Base-by-base conservation (phyloP, 768 basidiomycete species). In the Psilocybe sp. region DNA sequence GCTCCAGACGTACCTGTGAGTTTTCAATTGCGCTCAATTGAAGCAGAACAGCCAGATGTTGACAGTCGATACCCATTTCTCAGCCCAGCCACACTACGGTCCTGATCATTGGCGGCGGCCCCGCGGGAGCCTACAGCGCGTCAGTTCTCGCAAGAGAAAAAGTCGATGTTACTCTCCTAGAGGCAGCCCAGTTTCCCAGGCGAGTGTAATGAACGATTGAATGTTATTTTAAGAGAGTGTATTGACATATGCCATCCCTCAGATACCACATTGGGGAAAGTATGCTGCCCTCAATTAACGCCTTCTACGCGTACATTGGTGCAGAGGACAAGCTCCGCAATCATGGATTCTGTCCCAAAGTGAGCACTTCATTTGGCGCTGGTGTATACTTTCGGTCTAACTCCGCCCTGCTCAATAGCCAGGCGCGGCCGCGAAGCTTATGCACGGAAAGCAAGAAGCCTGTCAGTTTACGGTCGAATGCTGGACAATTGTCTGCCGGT, bases 81-180 rank as follows among this genome's bases (percentile, higher is more conserved):
- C 32, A 46, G 55, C 55, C 54, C 35, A 48, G 54, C 46, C 59
- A 57, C 43, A 62, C 55, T 14, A 50, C 58, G 3, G 65, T 74
- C 40, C 60, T 73, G 9, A 60, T 74, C 44, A 65, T 74, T 13
- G 72, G 72, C 6, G 77, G 74, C 14, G 78, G 78, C 9, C 78
- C 78, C 36, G 71, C 69, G 6, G 77, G 77, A 1, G 66, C 68
- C 15, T 79, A 76, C 53, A 70, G 75, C n/a, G 77, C 77, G 5
- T 61, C 72, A 5, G 71, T 63, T 13, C 62, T 79, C 15, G 74
- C 72, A 8, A 64, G 75, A 33, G 74, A 75, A 44, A 69, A 70
- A 1, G 58, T 73, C 45, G 55, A 69, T 11, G 68, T 72, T 13
- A 66, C 63, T 32, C 58, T 78, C 15, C 54, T 78, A 4, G 78